Conservation (phyloP, 768 basidiomycete species). For the Phanerodontia chrysosporium region DNA sequence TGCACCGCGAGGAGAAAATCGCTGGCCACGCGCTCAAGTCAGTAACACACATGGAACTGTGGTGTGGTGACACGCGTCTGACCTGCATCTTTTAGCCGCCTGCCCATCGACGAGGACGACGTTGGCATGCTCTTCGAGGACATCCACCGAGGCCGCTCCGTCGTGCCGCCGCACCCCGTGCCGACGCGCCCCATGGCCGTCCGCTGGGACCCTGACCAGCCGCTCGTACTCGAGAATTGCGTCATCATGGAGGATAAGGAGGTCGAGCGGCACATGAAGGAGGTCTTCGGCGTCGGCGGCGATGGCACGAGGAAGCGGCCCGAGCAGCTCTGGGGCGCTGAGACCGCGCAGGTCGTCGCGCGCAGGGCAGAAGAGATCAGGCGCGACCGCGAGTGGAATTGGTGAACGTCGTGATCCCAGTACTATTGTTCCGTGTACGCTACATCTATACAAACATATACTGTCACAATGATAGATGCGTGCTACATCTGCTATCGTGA, state of each 20-base stretch:
- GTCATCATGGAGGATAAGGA: conserved; percentile 80
- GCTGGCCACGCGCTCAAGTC: conserved; percentile 54
- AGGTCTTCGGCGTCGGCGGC: conserved; percentile 29
- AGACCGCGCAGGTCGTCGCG: conserved; percentile 54
- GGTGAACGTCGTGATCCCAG: neutral
- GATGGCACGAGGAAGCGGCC: conserved; percentile 26
- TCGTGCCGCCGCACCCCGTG: conserved; percentile 73
- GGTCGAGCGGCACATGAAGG: conserved; percentile 58
- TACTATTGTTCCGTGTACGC: neutral
- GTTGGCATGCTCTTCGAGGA: conserved; percentile 85
- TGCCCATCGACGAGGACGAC: conserved; percentile 82
- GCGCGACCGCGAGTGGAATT: conserved; percentile 46
- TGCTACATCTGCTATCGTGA: neutral
- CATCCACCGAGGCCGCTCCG: conserved; percentile 71
- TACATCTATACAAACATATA: neutral
- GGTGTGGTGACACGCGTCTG: too few species aligned
- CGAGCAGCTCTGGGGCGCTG: conserved; percentile 67
- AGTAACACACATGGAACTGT: too few species aligned
- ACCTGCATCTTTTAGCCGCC: conserved; percentile 41
- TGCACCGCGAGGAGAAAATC: conserved; percentile 68
- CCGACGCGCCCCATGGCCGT: conserved; percentile 70
- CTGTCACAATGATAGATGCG: neutral
- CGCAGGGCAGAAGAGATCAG: conserved; percentile 57
- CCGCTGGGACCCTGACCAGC: conserved; percentile 70
- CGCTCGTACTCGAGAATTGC: conserved; percentile 73